Evolutionary conservation across 2,329 filamentous ascomycete species (phyloP), one percentile per base, ranked within the genome.

Genomic region (Neophaeococcomyces aloes): DNA sequence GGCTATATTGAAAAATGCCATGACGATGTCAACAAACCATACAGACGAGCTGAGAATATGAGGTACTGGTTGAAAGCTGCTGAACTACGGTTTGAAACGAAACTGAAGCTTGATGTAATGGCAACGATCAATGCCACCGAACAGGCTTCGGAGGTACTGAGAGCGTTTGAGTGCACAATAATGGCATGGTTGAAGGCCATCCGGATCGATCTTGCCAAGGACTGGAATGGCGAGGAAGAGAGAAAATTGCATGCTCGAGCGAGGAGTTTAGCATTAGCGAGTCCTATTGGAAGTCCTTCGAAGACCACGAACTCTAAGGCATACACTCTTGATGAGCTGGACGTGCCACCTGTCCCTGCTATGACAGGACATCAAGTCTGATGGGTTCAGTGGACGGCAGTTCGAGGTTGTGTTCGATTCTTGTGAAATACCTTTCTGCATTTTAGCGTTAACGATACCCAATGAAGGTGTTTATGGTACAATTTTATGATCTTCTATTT

Each of bases 41-140:
- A 98, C 62, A 82, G 91, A 38, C 81, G 81, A 50, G 86, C 88
- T 2, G 91, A 98, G 55, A 98, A 98, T 61, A 72, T 98, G 49
- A 78, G 87, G 31, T 98, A 83, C 69, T 98, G 91, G 89, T 76
- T 84, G 64, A 98, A 98, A 68, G 91, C 89, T 1, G 87, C 88
- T 6, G 88, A 98, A 66, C 71, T 96, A 46, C 79, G 91, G 44
- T 98, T 89, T 81, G 91, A 96, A 64, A 76, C 88, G 30, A 75
- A 83, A 53, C 70, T 96, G 14, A 77, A 81, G 50, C 73, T 94
- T 42, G 86, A 95, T 57, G 86, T 89, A 17, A 81, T 93, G 64
- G 86, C 82, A 21, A 75, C 95, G 6, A 88, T 94, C 17, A 83
- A 88, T 58, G 81, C 81, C 57, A 81, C 61, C 27, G 65, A 72